A percentile compares a stretch with the other conserved stretches of the same genome.
Conservation (phyloP, 306 rosid genomes). For the Begonia loranthoides region DNA sequence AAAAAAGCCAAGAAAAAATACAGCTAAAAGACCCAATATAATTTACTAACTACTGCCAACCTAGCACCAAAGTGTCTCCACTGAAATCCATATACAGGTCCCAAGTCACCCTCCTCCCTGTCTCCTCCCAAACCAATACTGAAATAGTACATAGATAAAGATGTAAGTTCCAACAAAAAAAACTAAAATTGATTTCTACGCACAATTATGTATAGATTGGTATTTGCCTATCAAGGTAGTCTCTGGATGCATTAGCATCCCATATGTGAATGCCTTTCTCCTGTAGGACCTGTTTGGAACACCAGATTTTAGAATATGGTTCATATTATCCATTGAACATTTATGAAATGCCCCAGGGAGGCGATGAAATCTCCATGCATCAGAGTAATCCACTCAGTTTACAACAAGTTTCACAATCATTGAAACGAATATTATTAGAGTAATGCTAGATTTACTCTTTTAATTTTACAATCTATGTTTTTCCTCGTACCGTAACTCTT, state of each 20-base stretch:
- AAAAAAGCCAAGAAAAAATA: slow-evolving; percentile 10
- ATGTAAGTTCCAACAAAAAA: slow-evolving; percentile 1
- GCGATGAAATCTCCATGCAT: too few species aligned
- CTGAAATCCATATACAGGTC: slow-evolving; percentile 95
- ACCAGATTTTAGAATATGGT: too few species aligned
- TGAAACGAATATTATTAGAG: too few species aligned
- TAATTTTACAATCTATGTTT: too few species aligned
- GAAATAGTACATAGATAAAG: slow-evolving; percentile 10
- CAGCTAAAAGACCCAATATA: background rate
- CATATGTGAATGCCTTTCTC: slow-evolving; percentile 83
- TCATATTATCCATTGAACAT: too few species aligned
- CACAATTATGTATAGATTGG: too few species aligned
- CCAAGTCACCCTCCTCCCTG: slow-evolving; percentile 92
- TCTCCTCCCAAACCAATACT: slow-evolving; percentile 78
- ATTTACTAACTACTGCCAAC: slow-evolving; percentile 20
- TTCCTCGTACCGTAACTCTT: too few species aligned
- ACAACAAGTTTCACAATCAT: too few species aligned
- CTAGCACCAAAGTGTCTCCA: slow-evolving; percentile 98
- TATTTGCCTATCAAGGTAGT: slow-evolving; percentile 84
- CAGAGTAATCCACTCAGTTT: too few species aligned
- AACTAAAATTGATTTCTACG: background rate
- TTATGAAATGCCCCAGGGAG: too few species aligned
- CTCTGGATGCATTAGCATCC: slow-evolving; percentile 96
- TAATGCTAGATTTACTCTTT: too few species aligned
- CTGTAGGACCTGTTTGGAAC: slow-evolving; percentile 51